Conservation (phyloP, 2,329 filamentous ascomycete species). For the Aspergillus tamarii region DNA sequence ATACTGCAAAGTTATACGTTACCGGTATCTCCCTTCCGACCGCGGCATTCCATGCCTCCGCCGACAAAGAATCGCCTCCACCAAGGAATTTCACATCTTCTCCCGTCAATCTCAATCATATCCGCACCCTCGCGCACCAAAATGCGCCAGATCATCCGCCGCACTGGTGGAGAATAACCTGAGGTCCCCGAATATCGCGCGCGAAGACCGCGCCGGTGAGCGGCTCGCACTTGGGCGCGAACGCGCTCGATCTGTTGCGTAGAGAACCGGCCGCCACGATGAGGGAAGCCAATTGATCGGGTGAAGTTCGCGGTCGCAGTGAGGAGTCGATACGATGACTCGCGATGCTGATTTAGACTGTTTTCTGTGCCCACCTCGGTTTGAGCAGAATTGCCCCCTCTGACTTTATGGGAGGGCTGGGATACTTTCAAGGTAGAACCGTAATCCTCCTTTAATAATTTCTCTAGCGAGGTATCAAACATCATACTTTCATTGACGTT, state of each 20-base stretch:
- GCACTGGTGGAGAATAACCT: conserved; percentile 8
- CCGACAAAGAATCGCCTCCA: conserved; percentile 11
- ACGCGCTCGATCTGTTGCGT: conserved; percentile 22
- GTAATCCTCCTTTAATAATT: neutral
- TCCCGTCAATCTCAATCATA: conserved; percentile 24
- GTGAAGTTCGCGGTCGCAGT: conserved; percentile 21
- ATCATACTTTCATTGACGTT: conserved; percentile 5
- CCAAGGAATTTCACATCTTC: conserved; percentile 9
- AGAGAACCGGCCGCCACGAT: conserved; percentile 21
- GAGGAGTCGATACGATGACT: neutral
- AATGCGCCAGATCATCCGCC: conserved; percentile 17
- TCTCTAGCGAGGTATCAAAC: conserved; percentile 15
- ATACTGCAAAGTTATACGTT: neutral
- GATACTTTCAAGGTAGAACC: neutral
- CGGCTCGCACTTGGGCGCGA: conserved; percentile 21
- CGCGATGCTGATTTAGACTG: too few species aligned
- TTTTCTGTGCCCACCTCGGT: neutral
- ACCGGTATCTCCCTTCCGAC: neutral
- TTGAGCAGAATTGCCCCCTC: neutral
- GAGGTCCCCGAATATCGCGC: conserved; percentile 21
- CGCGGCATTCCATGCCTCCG: neutral
- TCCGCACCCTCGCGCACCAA: conserved; percentile 24
- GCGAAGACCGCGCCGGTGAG: conserved; percentile 20
- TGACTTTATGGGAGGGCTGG: neutral
- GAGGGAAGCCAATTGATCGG: conserved; percentile 18